Percentiles rank a stretch among this genome's conserved stretches.
Evolutionary conservation across 371 early-diverging fungal species (phyloP).

Genomic region (Gilbertella persicaria): DNA sequence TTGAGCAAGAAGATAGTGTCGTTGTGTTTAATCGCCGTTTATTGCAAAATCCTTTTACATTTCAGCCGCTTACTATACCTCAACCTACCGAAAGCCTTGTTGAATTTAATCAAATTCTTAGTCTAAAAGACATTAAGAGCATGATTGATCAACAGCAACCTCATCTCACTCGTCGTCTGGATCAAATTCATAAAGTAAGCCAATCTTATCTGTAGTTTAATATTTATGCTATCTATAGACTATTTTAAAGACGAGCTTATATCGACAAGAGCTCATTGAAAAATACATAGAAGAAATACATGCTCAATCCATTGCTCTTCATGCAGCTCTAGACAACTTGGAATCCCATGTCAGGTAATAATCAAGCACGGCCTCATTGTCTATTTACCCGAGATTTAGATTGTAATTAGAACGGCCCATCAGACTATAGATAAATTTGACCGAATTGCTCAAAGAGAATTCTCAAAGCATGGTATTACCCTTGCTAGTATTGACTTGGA

Average conservation of each 20-base stretch:
- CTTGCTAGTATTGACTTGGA: conserved; percentile 14
- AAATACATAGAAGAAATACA: conserved; percentile 13
- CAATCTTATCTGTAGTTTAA: too few species aligned
- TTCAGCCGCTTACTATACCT: too few species aligned
- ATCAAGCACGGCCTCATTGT: too few species aligned
- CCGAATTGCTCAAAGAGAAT: conserved; percentile 29
- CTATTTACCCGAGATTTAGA: neutral
- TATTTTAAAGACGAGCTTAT: neutral
- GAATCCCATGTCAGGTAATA: conserved; percentile 22
- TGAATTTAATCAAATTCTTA: too few species aligned
- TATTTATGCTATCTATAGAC: neutral
- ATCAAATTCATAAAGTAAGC: too few species aligned
- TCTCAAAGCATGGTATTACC: conserved; percentile 14
- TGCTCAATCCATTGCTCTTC: conserved; percentile 17
- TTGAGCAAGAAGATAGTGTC: neutral
- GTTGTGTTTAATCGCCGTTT: conserved; percentile 24
- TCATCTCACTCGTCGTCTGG: too few species aligned
- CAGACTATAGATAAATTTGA: conserved; percentile 24
- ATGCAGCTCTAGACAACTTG: conserved; percentile 19
- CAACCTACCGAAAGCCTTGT: too few species aligned
- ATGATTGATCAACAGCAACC: too few species aligned
- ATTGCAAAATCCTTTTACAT: conserved; percentile 16
- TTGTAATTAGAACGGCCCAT: conserved; percentile 14
- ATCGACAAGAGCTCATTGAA: neutral
- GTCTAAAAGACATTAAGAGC: too few species aligned